Conservation (phyloP, 2,329 filamentous ascomycete genomes). For the Myriosclerotinia duriaeana region DNA sequence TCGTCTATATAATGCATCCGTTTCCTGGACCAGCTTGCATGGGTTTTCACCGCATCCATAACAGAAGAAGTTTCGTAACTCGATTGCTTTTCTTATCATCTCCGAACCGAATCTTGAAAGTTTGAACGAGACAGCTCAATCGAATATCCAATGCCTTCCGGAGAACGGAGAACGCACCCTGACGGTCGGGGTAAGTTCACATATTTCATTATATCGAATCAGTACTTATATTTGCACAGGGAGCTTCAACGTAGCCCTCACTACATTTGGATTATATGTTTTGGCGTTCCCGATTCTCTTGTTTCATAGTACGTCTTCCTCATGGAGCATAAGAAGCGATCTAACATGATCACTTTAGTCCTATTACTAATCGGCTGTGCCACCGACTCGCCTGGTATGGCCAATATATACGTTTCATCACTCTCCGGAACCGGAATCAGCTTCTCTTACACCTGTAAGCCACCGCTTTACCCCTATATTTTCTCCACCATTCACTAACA, state of each 20-base stretch:
- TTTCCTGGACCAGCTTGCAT: background rate
- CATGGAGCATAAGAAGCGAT: background rate
- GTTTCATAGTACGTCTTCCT: conserved; percentile 4
- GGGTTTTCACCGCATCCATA: background rate
- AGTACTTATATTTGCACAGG: background rate
- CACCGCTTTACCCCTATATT: background rate
- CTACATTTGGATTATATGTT: conserved; percentile 15
- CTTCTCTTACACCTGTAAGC: conserved; percentile 20
- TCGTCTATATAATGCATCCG: background rate
- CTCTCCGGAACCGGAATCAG: background rate
- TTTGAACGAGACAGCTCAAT: background rate
- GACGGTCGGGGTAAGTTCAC: background rate
- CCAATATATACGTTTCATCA: conserved; percentile 11
- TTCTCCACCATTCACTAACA: background rate
- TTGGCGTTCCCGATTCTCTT: conserved; percentile 12
- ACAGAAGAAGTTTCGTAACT: background rate
- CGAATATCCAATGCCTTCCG: background rate
- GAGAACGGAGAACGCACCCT: background rate
- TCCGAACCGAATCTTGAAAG: background rate
- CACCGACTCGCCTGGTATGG: conserved; percentile 17
- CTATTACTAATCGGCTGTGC: conserved; percentile 10
- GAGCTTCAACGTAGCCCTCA: conserved; percentile 9
- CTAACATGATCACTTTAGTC: background rate
- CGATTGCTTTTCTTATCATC: background rate
- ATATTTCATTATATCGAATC: too few relatives aligned